Evolutionary conservation across 768 basidiomycete genomes (phyloP).

Genomic region (Tulasnella sp.): DNA sequence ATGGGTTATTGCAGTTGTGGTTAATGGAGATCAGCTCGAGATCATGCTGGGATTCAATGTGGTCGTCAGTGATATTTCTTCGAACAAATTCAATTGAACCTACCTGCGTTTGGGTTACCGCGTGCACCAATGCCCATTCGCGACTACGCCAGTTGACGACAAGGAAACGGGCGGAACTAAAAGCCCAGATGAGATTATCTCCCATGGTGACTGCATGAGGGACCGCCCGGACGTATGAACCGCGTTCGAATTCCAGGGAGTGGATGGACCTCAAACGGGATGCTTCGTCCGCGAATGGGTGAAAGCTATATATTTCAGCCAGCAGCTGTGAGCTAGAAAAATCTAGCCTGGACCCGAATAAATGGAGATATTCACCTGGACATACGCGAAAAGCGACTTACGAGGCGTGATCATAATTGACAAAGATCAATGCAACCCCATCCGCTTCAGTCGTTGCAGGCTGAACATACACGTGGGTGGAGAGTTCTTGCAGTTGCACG

Average conservation of each 20-base stretch:
- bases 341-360: not conserved
- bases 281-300: not conserved
- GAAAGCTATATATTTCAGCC: not conserved
- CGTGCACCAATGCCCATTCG: not conserved
- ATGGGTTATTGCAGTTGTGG: not conserved
- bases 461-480: not conserved
- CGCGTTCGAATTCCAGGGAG: not conserved
- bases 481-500: not conserved
- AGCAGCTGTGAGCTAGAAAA: not conserved
- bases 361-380: not conserved
- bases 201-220: not conserved
- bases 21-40: not conserved
- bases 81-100: not conserved
- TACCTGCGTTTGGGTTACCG: not conserved
- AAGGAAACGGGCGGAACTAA: not conserved
- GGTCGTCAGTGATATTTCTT: not conserved
- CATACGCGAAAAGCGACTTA: not conserved
- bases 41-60: not conserved
- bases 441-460: not conserved
- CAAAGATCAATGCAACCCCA: not conserved
- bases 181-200: not conserved
- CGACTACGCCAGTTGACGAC: not conserved
- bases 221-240: not conserved
- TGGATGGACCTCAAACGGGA: not conserved
- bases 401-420: not conserved